phyloP scores from a whole-genome alignment of 768 basidiomycete species.

The Saitozyma sp. region DNA sequence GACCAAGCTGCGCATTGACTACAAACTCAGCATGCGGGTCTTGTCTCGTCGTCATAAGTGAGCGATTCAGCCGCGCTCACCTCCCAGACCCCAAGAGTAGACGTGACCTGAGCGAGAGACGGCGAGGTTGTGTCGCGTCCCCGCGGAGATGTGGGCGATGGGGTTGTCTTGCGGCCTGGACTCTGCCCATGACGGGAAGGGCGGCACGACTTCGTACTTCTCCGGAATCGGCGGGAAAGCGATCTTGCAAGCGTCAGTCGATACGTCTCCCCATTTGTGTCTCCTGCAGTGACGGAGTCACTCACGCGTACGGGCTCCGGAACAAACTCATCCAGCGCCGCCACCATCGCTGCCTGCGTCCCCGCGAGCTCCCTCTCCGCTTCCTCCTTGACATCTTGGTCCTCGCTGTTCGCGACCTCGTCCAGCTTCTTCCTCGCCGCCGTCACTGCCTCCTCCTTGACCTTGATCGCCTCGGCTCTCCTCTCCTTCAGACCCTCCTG shows the following conservation, averaged over 20 bases:
- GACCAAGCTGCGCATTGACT: slow-evolving; percentile 52
- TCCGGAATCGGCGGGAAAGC: slow-evolving; percentile 55
- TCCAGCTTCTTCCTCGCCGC: slow-evolving; percentile 27
- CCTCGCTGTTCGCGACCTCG: slow-evolving; percentile 19
- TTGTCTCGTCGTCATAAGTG: background rate
- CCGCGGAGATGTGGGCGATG: slow-evolving; percentile 53
- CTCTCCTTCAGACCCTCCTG: slow-evolving; percentile 36
- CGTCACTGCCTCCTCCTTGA: slow-evolving; percentile 29
- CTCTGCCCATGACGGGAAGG: slow-evolving; percentile 45
- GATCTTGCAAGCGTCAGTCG: slow-evolving; percentile 33
- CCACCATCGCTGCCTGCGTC: slow-evolving; percentile 36
- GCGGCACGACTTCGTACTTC: slow-evolving; percentile 49
- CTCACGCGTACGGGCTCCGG: slow-evolving; percentile 50
- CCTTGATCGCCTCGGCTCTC: slow-evolving; percentile 36
- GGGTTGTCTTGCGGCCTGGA: slow-evolving; percentile 38
- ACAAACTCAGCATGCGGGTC: slow-evolving; percentile 2
- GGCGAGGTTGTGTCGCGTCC: slow-evolving; percentile 54
- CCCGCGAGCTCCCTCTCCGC: slow-evolving; percentile 32
- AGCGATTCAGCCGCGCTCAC: slow-evolving; percentile 37
- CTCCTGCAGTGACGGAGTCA: background rate
- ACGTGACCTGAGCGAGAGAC: slow-evolving; percentile 53
- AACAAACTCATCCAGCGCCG: slow-evolving; percentile 50
- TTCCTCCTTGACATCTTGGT: slow-evolving; percentile 25
- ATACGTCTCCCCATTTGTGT: background rate
- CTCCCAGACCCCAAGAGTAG: slow-evolving; percentile 56